Evolutionary conservation across 2,329 filamentous ascomycete genomes (phyloP), one percentile per base, ranked within the genome.

Genomic region (Graphiopsis chlorocephala): DNA sequence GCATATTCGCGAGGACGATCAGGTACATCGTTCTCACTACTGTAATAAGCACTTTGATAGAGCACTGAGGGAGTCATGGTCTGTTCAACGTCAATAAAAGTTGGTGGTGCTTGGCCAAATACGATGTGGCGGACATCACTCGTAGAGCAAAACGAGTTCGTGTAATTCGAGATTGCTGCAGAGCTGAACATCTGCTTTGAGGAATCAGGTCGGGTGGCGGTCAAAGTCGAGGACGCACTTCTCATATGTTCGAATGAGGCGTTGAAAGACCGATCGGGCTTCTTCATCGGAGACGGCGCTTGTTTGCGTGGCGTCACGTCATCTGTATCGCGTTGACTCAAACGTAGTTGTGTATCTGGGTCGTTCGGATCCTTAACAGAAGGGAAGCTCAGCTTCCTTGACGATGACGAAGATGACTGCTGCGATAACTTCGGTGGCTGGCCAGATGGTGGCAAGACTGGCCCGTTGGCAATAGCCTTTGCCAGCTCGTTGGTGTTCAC

Each of bases 11-110:
- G 84, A 33, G 84, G 78, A 61, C 89, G 85, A 45, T 89, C 84
- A 14, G 93, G 93, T 0, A 97, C 90, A 77, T 98, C 95, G 59
- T 83, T 84, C 67, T 96, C 92, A 29, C 91, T 84, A 70, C 93
- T 91, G 74, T 97, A 98, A 72, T 89, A 93, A 0, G 93, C 89
- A 73, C 93, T 88, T 75, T 93, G 91, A 68, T 97, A 96, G 57
- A 97, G 84, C 15, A 90, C 84, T 65, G 88, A 82, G 0, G 90
- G 90, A 10, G 82, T 77, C 75, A 92, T 83, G 0, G 87, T 89
- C 1, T 79, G 78, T 2, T 79, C 73, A 1, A 92, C 70, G 81
- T 83, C 52, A 35, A 80, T 67, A 53, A 65, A 64, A 1, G 77
- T 73, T 2, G 83, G 83, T 29, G 84, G 81, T 4, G 76, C 60